Evolutionary conservation across 2,329 filamentous ascomycete species (phyloP).

Genomic region (Aphanoascus verrucosus): DNA sequence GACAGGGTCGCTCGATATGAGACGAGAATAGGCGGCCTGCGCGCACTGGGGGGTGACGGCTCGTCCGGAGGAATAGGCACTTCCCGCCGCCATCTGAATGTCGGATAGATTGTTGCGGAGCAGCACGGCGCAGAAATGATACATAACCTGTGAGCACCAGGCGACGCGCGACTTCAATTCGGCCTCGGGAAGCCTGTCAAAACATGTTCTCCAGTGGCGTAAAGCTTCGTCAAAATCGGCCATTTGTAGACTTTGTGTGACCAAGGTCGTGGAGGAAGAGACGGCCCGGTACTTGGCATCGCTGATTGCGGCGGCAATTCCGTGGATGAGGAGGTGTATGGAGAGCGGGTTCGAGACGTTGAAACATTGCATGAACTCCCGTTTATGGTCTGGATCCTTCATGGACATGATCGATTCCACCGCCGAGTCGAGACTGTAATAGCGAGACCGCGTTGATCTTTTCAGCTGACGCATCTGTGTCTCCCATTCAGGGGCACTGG

Average conservation of each 20-base stretch:
- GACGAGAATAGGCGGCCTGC: constrained; percentile 17
- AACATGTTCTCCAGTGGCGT: constrained; percentile 15
- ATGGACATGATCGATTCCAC: constrained; percentile 18
- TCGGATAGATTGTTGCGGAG: constrained; percentile 18
- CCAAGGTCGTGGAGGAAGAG: constrained; percentile 12
- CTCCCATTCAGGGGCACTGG: constrained; percentile 16
- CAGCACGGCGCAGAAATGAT: constrained; percentile 17
- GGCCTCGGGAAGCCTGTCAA: constrained; percentile 15
- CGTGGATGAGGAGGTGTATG: constrained; percentile 19
- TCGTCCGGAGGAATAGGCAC: constrained; percentile 18
- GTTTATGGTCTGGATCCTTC: constrained; percentile 15
- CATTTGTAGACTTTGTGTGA: constrained; percentile 12
- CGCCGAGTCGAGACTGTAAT: constrained; percentile 16
- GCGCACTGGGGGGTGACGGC: constrained; percentile 18
- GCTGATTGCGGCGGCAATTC: constrained; percentile 17
- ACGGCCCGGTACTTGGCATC: constrained; percentile 18
- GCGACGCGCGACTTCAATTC: constrained; percentile 14
- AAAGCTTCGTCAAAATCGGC: constrained; percentile 18
- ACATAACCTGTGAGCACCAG: constrained; percentile 17
- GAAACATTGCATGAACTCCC: constrained; percentile 15
- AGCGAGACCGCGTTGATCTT: constrained; percentile 14
- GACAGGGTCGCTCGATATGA: constrained; percentile 16
- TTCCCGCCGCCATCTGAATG: constrained; percentile 20
- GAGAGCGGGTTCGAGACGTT: constrained; percentile 15
- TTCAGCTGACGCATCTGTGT: constrained; percentile 16